Percentiles rank a stretch among this genome's conserved stretches.
phyloP scores from a whole-genome alignment of 371 early-diverging fungal genomes.

The Gilbertella persicaria region DNA sequence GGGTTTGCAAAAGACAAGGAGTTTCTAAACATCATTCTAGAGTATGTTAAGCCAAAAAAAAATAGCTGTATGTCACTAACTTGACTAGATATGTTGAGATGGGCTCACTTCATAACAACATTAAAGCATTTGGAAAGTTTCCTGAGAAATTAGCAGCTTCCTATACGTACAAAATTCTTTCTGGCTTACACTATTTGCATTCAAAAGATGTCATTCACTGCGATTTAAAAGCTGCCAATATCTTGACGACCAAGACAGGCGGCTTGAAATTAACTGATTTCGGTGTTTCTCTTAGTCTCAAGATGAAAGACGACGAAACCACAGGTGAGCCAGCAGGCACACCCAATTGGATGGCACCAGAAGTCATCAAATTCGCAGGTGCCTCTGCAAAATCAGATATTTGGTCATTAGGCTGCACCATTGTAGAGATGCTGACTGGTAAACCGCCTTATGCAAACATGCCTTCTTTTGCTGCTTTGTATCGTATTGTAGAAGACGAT shows the following conservation, averaged over 20 bases:
- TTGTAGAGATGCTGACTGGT: slow-evolving; percentile 88
- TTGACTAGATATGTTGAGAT: slow-evolving; percentile 77
- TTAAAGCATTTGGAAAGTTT: slow-evolving; percentile 87
- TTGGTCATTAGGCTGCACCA: slow-evolving; percentile 91
- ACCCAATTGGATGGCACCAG: slow-evolving; percentile 99
- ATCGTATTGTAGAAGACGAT: slow-evolving; percentile 87
- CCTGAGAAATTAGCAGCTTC: slow-evolving; percentile 90
- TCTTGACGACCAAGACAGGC: slow-evolving; percentile 91
- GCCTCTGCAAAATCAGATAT: slow-evolving; percentile 85
- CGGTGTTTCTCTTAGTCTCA: slow-evolving; percentile 85
- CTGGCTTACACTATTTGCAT: slow-evolving; percentile 91
- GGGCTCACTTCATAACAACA: slow-evolving; percentile 85
- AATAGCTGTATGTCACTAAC: too few relatives aligned
- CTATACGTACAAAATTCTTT: slow-evolving; percentile 88
- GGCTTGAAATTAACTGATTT: slow-evolving; percentile 94
- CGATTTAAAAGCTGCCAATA: slow-evolving; percentile 96
- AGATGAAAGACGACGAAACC: slow-evolving; percentile 64
- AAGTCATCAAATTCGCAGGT: slow-evolving; percentile 87
- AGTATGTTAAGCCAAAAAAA: slow-evolving; percentile 65
- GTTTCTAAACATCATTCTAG: slow-evolving; percentile 85
- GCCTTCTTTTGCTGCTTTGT: slow-evolving; percentile 83
- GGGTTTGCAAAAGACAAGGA: slow-evolving; percentile 80
- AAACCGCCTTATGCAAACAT: slow-evolving; percentile 84
- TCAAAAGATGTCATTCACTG: slow-evolving; percentile 89
- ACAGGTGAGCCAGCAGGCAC: slow-evolving; percentile 86